Base-by-base conservation (phyloP, 2,329 filamentous ascomycete species). In the Cytospora chrysosperma region DNA sequence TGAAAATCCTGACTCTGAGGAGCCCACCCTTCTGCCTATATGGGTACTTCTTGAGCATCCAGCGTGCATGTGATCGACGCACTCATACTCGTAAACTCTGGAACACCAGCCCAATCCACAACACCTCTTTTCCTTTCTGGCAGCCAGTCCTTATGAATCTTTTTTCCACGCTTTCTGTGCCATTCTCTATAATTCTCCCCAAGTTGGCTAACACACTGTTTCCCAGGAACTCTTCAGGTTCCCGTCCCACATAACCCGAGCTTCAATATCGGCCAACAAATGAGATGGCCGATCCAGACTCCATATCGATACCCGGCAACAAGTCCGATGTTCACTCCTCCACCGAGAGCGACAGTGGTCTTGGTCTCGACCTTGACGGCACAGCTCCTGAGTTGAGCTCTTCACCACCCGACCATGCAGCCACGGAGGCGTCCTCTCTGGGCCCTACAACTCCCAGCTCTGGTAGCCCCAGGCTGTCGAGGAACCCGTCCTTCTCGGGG, bases 401-500 rank as follows among this genome's bases (percentile, higher is more conserved):
- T 43, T 79, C 82, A 9, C 74, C 79, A 37, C 72, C 77, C 56
- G 79, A 83, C 43, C 73, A 77, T 59, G 75, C 75, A 62, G 70
- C 78, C 34, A 73, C 74, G 51, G 82, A 84, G 64, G 83, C 85
- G 9, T 82, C 81, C 59, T 77, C 78, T n/a, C 70, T 84, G n/a
- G 79, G 76, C 43, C 80, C 79, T 32, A 77, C 74, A 55, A 75
- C 75, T 17, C 73, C 76, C 59, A 81, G 59, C 52, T 57, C 21
- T 13, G 37, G 75, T 51, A 88, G 82, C 71, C 79, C 86, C 56
- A 72, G 80, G 67, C 78, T 93, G 55, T 96, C 93, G 9, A 86
- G 93, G 64, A 89, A 90, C 61, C 82, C 85, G 19, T 96, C 93
- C 19, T 93, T 93, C 75, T 93, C 91, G n/a, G 88, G 86, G 56